phyloP scores from a whole-genome alignment of 805 yeast species.

The Ogataea degrootiae region DNA sequence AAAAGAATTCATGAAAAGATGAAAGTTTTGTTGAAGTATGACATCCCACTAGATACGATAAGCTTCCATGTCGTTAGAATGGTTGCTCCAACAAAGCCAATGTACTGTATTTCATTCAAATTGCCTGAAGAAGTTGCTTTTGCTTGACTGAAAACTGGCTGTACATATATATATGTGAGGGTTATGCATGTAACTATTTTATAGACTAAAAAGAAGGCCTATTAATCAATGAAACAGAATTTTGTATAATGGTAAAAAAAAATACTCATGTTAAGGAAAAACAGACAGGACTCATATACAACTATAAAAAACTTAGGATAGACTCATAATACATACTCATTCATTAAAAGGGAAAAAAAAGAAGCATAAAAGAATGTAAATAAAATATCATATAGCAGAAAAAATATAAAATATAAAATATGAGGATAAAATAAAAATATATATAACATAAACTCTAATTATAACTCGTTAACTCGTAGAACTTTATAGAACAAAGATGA shows the following conservation, averaged over 20 bases:
- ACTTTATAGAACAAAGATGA: neutral
- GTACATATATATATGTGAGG: neutral
- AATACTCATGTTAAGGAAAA: too few species aligned
- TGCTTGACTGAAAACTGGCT: constrained; percentile 5
- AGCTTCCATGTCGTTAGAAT: constrained; percentile 81
- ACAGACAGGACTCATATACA: too few species aligned
- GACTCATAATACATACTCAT: too few species aligned
- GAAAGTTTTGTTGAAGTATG: constrained; percentile 40
- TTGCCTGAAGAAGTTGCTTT: constrained; percentile 69
- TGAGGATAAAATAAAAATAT: neutral
- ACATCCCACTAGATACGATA: constrained; percentile 44
- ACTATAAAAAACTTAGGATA: too few species aligned
- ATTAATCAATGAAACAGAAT: too few species aligned
- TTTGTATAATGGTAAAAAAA: too few species aligned
- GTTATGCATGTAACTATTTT: too few species aligned
- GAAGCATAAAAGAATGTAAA: neutral
- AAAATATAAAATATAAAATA: neutral
- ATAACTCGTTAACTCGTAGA: neutral
- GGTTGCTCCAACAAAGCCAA: constrained; percentile 95
- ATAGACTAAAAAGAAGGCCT: too few species aligned
- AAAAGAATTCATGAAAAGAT: constrained; percentile 58
- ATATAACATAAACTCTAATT: neutral
- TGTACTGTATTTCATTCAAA: constrained; percentile 82
- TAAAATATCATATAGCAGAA: neutral
- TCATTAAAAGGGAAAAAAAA: neutral